Evolutionary conservation across 495 filamentous ascomycete species (phyloP).

Genomic region (Trichoderma erinaceum): DNA sequence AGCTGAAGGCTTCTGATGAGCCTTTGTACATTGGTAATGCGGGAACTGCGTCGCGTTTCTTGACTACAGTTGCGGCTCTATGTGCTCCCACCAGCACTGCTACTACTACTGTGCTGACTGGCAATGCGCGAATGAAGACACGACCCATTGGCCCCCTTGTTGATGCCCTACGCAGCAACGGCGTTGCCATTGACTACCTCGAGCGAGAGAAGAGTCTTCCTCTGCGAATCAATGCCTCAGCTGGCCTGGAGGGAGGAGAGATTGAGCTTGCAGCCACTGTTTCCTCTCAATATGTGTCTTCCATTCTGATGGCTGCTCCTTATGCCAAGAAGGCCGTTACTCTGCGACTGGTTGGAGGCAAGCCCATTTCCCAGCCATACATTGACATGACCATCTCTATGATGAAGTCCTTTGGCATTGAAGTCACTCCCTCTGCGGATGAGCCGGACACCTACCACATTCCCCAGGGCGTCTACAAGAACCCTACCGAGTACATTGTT

Average conservation of each 20-base stretch:
- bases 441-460: slow-evolving; percentile 93
- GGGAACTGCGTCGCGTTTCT: slow-evolving; percentile 90
- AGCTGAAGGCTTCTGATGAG: slow-evolving; percentile 65
- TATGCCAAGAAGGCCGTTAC: slow-evolving; percentile 93
- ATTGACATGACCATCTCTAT: slow-evolving; percentile 98
- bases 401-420: slow-evolving; percentile 90
- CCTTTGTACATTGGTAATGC: slow-evolving; percentile 94
- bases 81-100: slow-evolving; percentile 57
- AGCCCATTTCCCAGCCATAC: slow-evolving; percentile 93
- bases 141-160: slow-evolving; percentile 92
- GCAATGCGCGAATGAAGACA: slow-evolving; percentile 94
- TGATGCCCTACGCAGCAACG: slow-evolving; percentile 79
- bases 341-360: slow-evolving; percentile 81
- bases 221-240: slow-evolving; percentile 71
- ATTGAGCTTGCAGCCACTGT: slow-evolving; percentile 92
- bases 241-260: slow-evolving; percentile 82
- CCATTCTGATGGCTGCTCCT: slow-evolving; percentile 92
- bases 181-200: slow-evolving; percentile 73
- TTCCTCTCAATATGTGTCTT: slow-evolving; percentile 96
- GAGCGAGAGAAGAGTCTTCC: slow-evolving; percentile 77
- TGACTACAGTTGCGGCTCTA: slow-evolving; percentile 86
- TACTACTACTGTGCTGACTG: slow-evolving; percentile 70
- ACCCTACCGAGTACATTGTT: slow-evolving; percentile 80
- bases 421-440: slow-evolving; percentile 51
- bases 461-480: slow-evolving; percentile 75